These are phyloP conservation scores for Phoma sp. DNA, from an alignment of 2,329 filamentous ascomycete species.

Conservation along the genomic window DNA sequence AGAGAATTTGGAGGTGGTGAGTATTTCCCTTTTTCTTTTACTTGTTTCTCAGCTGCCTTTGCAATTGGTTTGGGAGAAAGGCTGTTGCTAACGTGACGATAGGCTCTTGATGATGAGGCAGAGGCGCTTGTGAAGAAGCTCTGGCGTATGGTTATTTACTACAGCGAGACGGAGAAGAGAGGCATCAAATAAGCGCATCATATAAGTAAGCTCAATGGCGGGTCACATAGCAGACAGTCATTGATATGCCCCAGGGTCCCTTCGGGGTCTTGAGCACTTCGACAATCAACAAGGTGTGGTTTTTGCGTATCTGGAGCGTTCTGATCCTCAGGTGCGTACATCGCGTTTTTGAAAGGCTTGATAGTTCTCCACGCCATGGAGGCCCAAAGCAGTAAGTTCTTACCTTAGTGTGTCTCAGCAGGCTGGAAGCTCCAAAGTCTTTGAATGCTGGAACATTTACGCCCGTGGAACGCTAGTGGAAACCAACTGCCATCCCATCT, in stretches of 20 bases:
- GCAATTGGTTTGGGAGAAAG: too few relatives aligned
- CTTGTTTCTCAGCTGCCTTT: not conserved
- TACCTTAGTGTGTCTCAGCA: constrained; percentile 1
- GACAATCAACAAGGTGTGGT: not conserved
- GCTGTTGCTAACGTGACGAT: constrained; percentile 7
- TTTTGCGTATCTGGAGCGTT: not conserved
- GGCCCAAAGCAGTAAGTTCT: not conserved
- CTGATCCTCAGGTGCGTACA: not conserved
- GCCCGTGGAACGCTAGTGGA: too few relatives aligned
- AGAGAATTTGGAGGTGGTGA: constrained; percentile 81
- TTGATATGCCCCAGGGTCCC: constrained; percentile 29
- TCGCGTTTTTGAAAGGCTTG: too few relatives aligned
- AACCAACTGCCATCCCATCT: too few relatives aligned
- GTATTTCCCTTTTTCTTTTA: constrained; percentile 42
- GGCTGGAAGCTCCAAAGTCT: not conserved
- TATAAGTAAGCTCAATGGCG: constrained; percentile 29
- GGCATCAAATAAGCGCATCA: constrained; percentile 65
- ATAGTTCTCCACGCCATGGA: not conserved
- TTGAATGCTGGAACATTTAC: not conserved
- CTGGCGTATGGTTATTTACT: constrained; percentile 99
- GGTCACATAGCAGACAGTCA: constrained; percentile 12
- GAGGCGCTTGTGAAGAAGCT: constrained; percentile 94
- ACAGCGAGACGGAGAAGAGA: constrained; percentile 90
- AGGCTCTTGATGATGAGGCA: constrained; percentile 93
- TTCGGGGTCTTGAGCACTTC: constrained; percentile 24